A percentile compares a stretch with the other conserved stretches of the same genome.
Evolutionary conservation across 2,329 filamentous ascomycete genomes (phyloP).

Genomic region (Tolypocladium amazonense): DNA sequence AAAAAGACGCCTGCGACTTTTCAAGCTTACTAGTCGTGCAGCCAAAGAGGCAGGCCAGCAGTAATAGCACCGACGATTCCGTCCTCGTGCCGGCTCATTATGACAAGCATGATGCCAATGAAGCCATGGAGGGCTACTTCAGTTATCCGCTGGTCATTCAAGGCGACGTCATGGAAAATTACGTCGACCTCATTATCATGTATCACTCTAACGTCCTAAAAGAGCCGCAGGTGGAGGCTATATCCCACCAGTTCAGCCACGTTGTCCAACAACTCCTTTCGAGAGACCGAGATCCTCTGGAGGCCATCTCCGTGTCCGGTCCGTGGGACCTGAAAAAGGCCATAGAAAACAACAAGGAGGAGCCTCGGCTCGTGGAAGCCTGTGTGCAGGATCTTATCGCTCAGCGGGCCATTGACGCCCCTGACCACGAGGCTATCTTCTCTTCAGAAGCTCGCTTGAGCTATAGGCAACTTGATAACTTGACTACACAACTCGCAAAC

Average conservation of each 20-base stretch:
- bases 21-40: not conserved
- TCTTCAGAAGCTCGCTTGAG: not conserved
- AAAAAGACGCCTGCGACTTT: not conserved
- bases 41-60: not conserved
- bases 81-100: not conserved
- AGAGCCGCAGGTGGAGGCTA: not conserved
- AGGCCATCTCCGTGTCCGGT: not conserved
- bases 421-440: not conserved
- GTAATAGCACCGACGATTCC: not conserved
- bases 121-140: not conserved
- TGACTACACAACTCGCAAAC: not conserved
- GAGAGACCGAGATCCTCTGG: not conserved
- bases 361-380: not conserved
- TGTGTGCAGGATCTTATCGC: not conserved
- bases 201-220: not conserved
- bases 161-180: not conserved
- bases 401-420: not conserved
- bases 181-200: not conserved
- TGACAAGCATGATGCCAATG: not conserved
- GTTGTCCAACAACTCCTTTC: not conserved
- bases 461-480: not conserved
- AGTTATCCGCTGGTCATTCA: slow-evolving; percentile 2
- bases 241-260: not conserved
- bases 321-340: not conserved
- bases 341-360: not conserved